A percentile compares a stretch with the other conserved stretches of the same genome.
phyloP scores from a whole-genome alignment of 495 filamentous ascomycete species.

The Glarea lozoyensis region DNA sequence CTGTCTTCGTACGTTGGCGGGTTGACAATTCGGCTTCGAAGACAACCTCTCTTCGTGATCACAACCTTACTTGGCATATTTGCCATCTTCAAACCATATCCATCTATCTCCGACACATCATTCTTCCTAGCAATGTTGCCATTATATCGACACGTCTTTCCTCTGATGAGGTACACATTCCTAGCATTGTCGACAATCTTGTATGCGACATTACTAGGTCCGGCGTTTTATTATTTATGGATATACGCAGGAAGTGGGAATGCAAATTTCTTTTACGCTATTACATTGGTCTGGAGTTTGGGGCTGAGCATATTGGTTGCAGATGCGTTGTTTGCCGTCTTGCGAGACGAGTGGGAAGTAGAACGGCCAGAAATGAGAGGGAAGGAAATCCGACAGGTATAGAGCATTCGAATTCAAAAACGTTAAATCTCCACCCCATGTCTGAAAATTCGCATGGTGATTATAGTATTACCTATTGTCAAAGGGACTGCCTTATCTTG shows the following conservation, averaged over 20 bases:
- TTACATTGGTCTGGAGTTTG: constrained; percentile 93
- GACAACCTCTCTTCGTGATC: constrained; percentile 79
- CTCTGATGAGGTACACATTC: constrained; percentile 90
- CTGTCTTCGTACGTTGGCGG: constrained; percentile 80
- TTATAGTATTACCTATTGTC: no score
- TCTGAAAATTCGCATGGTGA: no score
- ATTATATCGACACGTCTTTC: constrained; percentile 90
- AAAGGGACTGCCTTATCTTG: no score
- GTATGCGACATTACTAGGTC: constrained; percentile 81
- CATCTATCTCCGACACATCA: constrained; percentile 78
- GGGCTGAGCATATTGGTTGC: constrained; percentile 70
- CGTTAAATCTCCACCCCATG: background rate
- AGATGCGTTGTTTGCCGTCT: constrained; percentile 77
- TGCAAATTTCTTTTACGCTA: constrained; percentile 98
- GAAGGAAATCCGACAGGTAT: constrained; percentile 80
- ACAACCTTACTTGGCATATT: constrained; percentile 78
- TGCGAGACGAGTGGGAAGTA: constrained; percentile 90
- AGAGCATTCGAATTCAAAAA: constrained; percentile 12
- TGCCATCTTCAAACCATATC: constrained; percentile 92
- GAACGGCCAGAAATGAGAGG: constrained; percentile 84
- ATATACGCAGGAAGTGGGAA: constrained; percentile 97
- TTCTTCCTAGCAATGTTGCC: constrained; percentile 76
- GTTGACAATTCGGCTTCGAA: constrained; percentile 66
- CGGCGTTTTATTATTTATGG: constrained; percentile 96
- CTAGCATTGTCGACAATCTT: constrained; percentile 70